Conservation (phyloP, 495 filamentous ascomycete genomes). For the Penicillium longicatenatum region DNA sequence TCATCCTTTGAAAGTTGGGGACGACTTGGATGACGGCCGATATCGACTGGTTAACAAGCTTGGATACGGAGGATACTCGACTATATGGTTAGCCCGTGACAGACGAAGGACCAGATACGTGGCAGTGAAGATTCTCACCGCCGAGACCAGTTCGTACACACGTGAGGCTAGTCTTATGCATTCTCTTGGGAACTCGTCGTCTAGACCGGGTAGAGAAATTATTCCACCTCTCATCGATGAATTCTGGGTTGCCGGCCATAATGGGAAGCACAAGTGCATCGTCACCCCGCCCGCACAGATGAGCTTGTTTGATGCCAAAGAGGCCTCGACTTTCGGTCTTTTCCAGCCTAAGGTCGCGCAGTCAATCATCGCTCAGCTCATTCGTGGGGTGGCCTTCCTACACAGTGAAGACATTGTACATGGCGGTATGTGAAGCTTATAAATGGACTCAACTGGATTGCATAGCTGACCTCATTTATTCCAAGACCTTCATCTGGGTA, state of each 20-base stretch:
- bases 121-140: conserved; percentile 23
- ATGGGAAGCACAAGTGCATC: conserved; percentile 46
- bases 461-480: conserved; percentile 8
- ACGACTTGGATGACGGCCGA: conserved; percentile 30
- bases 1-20: conserved; percentile 42
- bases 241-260: conserved; percentile 38
- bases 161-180: conserved; percentile 14
- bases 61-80: conserved; percentile 45
- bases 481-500: conserved; percentile 30
- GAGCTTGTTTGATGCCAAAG: conserved; percentile 29
- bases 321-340: conserved; percentile 23
- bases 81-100: conserved; percentile 47
- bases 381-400: conserved; percentile 30
- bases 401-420: conserved; percentile 34
- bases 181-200: conserved; percentile 13
- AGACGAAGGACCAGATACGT: conserved; percentile 17
- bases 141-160: conserved; percentile 18
- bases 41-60: conserved; percentile 46
- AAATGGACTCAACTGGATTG: conserved; percentile 2
- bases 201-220: conserved; percentile 15
- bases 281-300: conserved; percentile 33
- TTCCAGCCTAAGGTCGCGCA: conserved; percentile 26
- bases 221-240: conserved; percentile 37
- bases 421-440: conserved; percentile 27
- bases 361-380: conserved; percentile 31